Evolutionary conservation across 345 rosid species (phyloP), one percentile per base, ranked within the genome.

Genomic region (Eucalyptus paniculata): DNA sequence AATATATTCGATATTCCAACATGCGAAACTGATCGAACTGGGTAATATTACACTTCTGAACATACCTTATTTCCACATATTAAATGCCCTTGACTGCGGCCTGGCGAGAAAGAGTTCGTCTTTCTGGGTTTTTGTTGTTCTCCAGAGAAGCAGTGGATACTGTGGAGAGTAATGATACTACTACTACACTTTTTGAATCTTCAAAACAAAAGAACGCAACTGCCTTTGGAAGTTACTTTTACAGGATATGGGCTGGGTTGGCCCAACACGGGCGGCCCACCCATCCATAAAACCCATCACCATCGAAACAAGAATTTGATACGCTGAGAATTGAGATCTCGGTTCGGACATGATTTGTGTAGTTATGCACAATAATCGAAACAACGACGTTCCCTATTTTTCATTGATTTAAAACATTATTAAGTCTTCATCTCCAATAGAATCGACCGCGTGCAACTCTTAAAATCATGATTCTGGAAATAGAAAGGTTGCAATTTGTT

Each of bases 91-190:
- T 8, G 26, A 53, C 26, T 53, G 58, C 58, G 10, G 58, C 58
- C 58, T 8, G 58, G 5, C 2, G 58, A 53, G 24, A 53, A 53
- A 53, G 24, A 53, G 24, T 53, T 0, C 26, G 8, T 0, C 58
- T 53, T 19, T 53, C 24, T 53, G 58, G 56, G 56, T 51, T 53
- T 19, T 53, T 53, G 58, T 53, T 19, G 58, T 53, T 53, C 58
- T 53, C 58, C 58, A 8, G 26, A 53, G 58, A 53, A 53, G 24
- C 58, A 19, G 58, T 53, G 58, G 1, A 18, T 51, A 51, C 23
- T 7, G 56, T 18, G 56, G 56, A 51, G 56, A 7, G 56, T 0
- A 51, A 51, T 51, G 0, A 51, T 3, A 51, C 56, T 3, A 18
- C 56, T 19, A 2, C 24, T 3, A 8, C 58, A 53, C 5, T 53